Percentiles rank a stretch among this genome's conserved stretches.
phyloP scores from a whole-genome alignment of 768 basidiomycete species.

The Clavaria fumosa region DNA sequence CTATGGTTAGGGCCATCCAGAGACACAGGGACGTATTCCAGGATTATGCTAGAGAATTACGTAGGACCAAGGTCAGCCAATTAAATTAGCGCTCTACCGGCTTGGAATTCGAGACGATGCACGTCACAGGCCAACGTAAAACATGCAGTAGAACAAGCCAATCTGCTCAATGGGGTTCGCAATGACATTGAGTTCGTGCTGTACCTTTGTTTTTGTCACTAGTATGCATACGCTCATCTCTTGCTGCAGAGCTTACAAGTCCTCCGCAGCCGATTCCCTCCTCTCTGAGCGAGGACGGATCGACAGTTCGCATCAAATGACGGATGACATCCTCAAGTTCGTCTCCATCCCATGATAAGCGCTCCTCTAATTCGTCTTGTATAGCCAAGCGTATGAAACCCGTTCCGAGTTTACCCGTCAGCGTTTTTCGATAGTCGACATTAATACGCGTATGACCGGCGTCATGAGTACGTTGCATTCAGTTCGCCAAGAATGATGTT shows the following conservation, averaged over 20 bases:
- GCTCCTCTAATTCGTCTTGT: slow-evolving; percentile 4
- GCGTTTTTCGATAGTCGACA: slow-evolving; percentile 52
- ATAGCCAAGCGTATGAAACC: slow-evolving; percentile 93
- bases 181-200: slow-evolving; percentile 83
- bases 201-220: not conserved
- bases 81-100: slow-evolving; percentile 1
- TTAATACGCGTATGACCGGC: slow-evolving; percentile 72
- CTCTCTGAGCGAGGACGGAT: slow-evolving; percentile 80
- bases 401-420: slow-evolving; percentile 85
- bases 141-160: slow-evolving; percentile 71
- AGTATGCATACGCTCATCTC: not conserved
- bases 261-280: slow-evolving; percentile 73
- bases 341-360: slow-evolving; percentile 1
- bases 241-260: slow-evolving; percentile 69
- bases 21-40: slow-evolving; percentile 81
- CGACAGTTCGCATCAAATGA: slow-evolving; percentile 89
- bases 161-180: slow-evolving; percentile 76
- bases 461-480: slow-evolving; percentile 51
- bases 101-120: too few species aligned
- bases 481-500: slow-evolving; percentile 1
- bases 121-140: slow-evolving; percentile 53
- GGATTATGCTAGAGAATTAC: slow-evolving; percentile 75
- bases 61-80: slow-evolving; percentile 59
- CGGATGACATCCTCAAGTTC: slow-evolving; percentile 79
- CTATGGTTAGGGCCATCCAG: slow-evolving; percentile 80